Evolutionary conservation across 2,329 filamentous ascomycete species (phyloP), one percentile per base, ranked within the genome.

Genomic region (Didymellaceae sp.): DNA sequence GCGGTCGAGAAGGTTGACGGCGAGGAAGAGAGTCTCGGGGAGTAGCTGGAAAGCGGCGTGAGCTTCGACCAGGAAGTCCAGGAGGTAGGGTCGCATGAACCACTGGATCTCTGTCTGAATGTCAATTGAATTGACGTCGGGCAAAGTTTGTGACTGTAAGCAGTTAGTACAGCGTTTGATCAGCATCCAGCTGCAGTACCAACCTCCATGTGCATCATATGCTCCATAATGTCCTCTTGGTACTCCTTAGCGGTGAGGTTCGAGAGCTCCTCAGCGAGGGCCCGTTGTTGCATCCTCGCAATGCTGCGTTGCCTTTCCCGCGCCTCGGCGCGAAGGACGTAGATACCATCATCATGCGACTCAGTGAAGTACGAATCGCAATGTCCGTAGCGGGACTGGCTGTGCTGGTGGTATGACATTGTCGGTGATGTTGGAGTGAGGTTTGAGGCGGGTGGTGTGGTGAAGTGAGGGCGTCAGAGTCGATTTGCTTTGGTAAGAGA

Each of bases 101-200:
- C 94, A 99, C 73, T 97, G 91, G 58, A 99, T 97, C 82, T 99
- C 94, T 61, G 92, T 91, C 77, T 99, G 94, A 76, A 97, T 97
- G 74, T 99, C 94, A 74, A 99, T 99, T 26, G 95, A 91, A 74
- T 93, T 93, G 73, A 96, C 93, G 75, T 99, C 94, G 45, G 94
- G 90, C 60, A 97, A 81, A 21, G 94, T 97, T 76, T 95, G 89
- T 67, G 87, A 84, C 85, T 87, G 45, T 44, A 13, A 16, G 3
- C 38, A 33, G 35, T 74, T 68, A 75, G 66, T 57, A 52, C 31
- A 43, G 48, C 5, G 20, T 45, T 57, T 32, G 13, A 21, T 68
- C 14, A 2, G 6, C 14, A 14, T 8, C 11, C 42, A 20, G 14
- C 34, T 30, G 24, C 31, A 42, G 16, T 55, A 78, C 81, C 62